Evolutionary conservation across 2,329 filamentous ascomycete species (phyloP).

Genomic region (Blumeriella jaapii): DNA sequence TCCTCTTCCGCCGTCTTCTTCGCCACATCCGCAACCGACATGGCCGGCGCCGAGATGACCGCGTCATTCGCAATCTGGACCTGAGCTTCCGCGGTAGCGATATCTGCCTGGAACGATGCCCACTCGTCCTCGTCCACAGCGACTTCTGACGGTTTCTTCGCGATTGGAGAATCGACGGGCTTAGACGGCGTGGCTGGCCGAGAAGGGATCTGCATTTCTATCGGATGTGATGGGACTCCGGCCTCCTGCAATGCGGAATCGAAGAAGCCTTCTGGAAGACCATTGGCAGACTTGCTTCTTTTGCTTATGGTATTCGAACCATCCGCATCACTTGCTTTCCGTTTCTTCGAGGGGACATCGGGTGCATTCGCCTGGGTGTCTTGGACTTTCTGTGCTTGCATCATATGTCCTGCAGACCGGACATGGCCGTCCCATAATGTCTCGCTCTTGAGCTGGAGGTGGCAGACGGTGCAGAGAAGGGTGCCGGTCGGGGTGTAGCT

Average conservation of each 20-base stretch:
- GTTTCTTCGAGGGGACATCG: conserved; percentile 33
- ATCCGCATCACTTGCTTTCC: conserved; percentile 34
- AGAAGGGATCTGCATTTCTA: conserved; percentile 51
- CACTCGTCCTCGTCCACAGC: conserved; percentile 67
- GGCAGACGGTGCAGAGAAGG: conserved; percentile 56
- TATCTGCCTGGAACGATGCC: conserved; percentile 78
- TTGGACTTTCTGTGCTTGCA: conserved; percentile 27
- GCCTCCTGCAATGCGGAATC: conserved; percentile 16
- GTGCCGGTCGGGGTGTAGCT: conserved; percentile 57
- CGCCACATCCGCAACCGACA: conserved; percentile 52
- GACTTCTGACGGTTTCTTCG: conserved; percentile 24
- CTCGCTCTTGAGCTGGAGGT: conserved; percentile 52
- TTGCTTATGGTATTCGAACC: conserved; percentile 33
- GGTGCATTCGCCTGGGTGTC: conserved; percentile 7
- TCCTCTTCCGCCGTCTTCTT: conserved; percentile 39
- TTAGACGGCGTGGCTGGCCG: conserved; percentile 46
- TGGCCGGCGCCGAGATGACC: conserved; percentile 56
- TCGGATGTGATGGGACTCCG: conserved; percentile 26
- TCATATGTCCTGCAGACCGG: conserved; percentile 34
- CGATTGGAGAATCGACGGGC: conserved; percentile 33
- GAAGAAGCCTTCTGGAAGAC: conserved; percentile 27
- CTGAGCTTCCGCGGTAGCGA: conserved; percentile 39
- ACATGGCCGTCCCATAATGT: conserved; percentile 55
- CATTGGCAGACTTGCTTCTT: conserved; percentile 30
- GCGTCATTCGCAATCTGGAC: conserved; percentile 32